Evolutionary conservation across 1,139 yeast genomes (phyloP).

Genomic region (Maudiozyma humilis): DNA sequence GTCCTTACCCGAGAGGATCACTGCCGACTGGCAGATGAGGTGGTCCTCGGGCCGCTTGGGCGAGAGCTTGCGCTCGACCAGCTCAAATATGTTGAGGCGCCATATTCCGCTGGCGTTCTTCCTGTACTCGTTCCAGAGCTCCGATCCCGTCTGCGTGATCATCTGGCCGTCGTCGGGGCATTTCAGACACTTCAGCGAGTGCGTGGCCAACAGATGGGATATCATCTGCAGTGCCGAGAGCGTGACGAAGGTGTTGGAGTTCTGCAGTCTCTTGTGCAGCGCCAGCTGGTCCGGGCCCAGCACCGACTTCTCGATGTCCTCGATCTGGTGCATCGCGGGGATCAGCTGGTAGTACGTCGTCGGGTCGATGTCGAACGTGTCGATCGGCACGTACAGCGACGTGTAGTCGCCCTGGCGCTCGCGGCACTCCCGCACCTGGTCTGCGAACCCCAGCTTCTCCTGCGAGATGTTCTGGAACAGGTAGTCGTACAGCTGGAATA

Average conservation of each 20-base stretch:
- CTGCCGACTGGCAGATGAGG: too few relatives aligned
- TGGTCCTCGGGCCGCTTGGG: too few relatives aligned
- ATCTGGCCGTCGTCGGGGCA: not conserved
- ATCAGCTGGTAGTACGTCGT: not conserved
- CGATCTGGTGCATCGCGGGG: not conserved
- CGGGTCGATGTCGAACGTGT: not conserved
- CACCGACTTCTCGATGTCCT: not conserved
- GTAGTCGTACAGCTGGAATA: constrained; percentile 1
- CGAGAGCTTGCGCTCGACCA: not conserved
- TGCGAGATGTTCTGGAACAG: not conserved
- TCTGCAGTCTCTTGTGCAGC: not conserved
- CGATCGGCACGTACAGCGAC: not conserved
- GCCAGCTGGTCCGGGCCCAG: not conserved
- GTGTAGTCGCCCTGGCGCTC: not conserved
- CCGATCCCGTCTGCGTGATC: not conserved
- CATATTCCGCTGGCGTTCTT: not conserved
- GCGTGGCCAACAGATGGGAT: constrained; percentile 1
- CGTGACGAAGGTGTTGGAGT: not conserved
- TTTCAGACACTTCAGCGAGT: not conserved
- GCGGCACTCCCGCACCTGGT: not conserved
- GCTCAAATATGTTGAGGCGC: not conserved
- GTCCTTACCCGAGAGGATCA: too few relatives aligned
- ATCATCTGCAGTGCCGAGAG: not conserved
- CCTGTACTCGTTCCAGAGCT: constrained; percentile 1
- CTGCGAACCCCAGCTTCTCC: not conserved